phyloP scores from a whole-genome alignment of 1,284 basidiomycete species.

The Agaricales sp. region DNA sequence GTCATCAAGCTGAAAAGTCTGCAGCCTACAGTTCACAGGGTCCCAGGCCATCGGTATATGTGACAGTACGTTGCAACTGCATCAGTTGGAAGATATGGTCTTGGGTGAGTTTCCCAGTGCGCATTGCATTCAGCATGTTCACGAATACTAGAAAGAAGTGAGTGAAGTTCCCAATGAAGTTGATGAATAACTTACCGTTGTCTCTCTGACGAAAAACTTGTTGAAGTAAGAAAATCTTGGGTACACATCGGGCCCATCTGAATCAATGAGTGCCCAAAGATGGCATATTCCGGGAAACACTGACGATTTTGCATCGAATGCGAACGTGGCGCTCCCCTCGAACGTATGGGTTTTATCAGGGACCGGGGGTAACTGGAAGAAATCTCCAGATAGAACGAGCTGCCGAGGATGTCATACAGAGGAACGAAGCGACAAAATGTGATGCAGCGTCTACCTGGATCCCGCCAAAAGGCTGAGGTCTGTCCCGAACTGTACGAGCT shows the following conservation, averaged over 20 bases:
- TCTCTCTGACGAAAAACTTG: slow-evolving; percentile 63
- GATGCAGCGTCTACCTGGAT: slow-evolving; percentile 72
- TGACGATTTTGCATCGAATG: slow-evolving; percentile 77
- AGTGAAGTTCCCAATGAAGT: not conserved
- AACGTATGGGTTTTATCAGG: slow-evolving; percentile 17
- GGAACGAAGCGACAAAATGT: slow-evolving; percentile 22
- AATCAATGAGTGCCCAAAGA: slow-evolving; percentile 13
- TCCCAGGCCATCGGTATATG: slow-evolving; percentile 63
- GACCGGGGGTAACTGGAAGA: slow-evolving; percentile 84
- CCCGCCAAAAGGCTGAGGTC: slow-evolving; percentile 63
- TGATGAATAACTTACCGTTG: slow-evolving; percentile 21
- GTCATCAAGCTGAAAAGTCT: slow-evolving; percentile 6
- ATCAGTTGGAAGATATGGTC: slow-evolving; percentile 54
- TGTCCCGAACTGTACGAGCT: slow-evolving; percentile 45
- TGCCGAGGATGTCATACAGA: slow-evolving; percentile 41
- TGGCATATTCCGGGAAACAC: slow-evolving; percentile 12
- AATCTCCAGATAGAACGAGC: slow-evolving; percentile 80
- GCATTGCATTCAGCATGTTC: slow-evolving; percentile 88
- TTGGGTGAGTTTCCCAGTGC: slow-evolving; percentile 61
- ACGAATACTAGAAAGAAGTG: slow-evolving; percentile 53
- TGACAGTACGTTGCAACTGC: slow-evolving; percentile 43
- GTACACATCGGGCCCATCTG: slow-evolving; percentile 45
- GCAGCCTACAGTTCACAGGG: slow-evolving; percentile 68
- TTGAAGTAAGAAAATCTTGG: slow-evolving; percentile 18
- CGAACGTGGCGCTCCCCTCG: slow-evolving; percentile 56